Base-by-base conservation (phyloP, 192 early-diverging fungal species). In the Entrophospora sp. region DNA sequence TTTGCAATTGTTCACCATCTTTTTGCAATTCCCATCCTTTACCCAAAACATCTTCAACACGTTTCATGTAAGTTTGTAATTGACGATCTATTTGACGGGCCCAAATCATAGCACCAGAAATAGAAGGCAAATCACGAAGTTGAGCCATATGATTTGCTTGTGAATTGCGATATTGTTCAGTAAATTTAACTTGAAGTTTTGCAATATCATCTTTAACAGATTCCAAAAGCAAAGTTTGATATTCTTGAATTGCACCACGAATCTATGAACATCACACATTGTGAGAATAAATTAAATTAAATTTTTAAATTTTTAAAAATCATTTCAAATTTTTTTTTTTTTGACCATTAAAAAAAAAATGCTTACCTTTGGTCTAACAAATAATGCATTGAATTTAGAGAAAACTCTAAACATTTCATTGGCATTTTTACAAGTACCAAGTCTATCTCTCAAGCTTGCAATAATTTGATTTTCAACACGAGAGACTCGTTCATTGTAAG, bases 351-450 rank as follows among this genome's bases (percentile, higher is more conserved):
- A n/a, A n/a, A n/a, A n/a, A n/a, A n/a, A n/a, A n/a, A n/a, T n/a
- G n/a, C n/a, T 57, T 75, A 77, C 79, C 71, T 98, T 99, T 69
- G 95, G 96, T 52, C 96, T 82, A 35, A 99, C 91, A 77, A 99
- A 99, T 40, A 99, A 84, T 3, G 96, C 96, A 71, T 99, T 99
- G 84, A 99, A 99, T 71, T 98, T 98, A 40, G 93, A 95, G 71
- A 99, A 98, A 22, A 98, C 94, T 14, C 96, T 85, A 79, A 99
- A 98, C 96, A 98, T 98, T 71, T 99, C 97, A 51, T 90, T 93
- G 4, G 97, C 97, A 71, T 91, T 99, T 74, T 91, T 91, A 52
- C 91, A 91, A 8, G 89, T 93, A 22, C 93, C 97, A 35, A 99
- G 83, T 22, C 93, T 82, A 77, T 98, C 96, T 22, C 96, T 87